Evolutionary conservation across 2,329 filamentous ascomycete species (phyloP), one percentile per base, ranked within the genome.

Genomic region (Trichoderma koningiopsis): DNA sequence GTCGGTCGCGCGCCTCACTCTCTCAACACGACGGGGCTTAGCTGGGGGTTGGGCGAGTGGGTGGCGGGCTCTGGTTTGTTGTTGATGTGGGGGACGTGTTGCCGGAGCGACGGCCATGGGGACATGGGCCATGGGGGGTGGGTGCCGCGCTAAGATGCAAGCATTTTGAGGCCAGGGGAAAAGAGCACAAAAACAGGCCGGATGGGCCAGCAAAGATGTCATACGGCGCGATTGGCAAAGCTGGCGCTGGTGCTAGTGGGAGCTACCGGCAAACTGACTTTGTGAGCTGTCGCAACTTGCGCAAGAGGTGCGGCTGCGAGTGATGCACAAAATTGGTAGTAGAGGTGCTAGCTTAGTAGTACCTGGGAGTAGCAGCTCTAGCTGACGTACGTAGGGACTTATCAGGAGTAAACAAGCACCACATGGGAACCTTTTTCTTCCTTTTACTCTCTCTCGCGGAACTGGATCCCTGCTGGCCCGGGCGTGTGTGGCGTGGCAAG

Each of bases 61-160:
- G 63, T 49, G 62, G 52, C 35, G 62, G 62, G 33, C 52, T 65
- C 14, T 33, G 31, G 55, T 59, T n/a, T 57, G 55, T 67, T 73
- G 71, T 72, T 73, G 72, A 72, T 72, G 68, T 72, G 68, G 71
- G 71, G 70, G 68, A 40, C 35, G 29, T 13, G 72, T 73, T 73
- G 72, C 70, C 33, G 69, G 35, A 70, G 70, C 57, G 62, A 73
- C 70, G 52, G 33, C 1, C 33, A 35, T 35, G 33, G 33, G 40
- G 27, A 14, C 43, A 16, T 10, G 24, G 33, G 64, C 5, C 24
- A 33, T 22, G 27, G 59, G 59, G 59, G 40, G 40, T 35, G 33
- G 16, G 16, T 13, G 52, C 63, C 57, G 47, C 47, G 47, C 47
- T 49, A 49, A 60, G 33, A 66, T 66, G 63, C 63, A 66, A 56